Evolutionary conservation across 2,329 filamentous ascomycete genomes (phyloP).

Genomic region (Fusarium austroafricanum): DNA sequence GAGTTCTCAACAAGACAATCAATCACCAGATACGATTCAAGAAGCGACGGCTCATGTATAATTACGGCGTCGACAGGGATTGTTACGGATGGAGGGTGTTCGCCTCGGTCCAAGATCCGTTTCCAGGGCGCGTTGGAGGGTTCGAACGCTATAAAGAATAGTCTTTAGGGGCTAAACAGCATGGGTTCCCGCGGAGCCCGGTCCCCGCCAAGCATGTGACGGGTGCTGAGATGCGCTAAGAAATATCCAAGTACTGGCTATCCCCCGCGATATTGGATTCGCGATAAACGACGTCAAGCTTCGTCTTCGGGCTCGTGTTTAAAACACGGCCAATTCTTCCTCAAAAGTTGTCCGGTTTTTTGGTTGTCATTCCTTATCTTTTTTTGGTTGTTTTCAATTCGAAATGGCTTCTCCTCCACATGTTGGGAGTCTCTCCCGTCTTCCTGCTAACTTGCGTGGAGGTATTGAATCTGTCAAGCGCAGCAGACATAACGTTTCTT

Average conservation of each 20-base stretch:
- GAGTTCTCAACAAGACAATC: background rate
- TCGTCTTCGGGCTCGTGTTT: slow-evolving; percentile 20
- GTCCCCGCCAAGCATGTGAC: slow-evolving; percentile 42
- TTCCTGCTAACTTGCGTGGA: slow-evolving; percentile 77
- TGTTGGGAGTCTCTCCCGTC: slow-evolving; percentile 75
- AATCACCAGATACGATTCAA: slow-evolving; percentile 6
- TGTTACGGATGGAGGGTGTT: slow-evolving; percentile 11
- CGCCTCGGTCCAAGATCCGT: slow-evolving; percentile 30
- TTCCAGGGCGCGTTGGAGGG: slow-evolving; percentile 16
- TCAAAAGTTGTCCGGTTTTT: background rate
- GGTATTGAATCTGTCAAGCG: slow-evolving; percentile 71
- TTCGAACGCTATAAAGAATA: slow-evolving; percentile 15
- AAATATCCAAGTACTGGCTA: slow-evolving; percentile 50
- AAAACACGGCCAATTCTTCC: slow-evolving; percentile 16
- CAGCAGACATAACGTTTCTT: slow-evolving; percentile 64
- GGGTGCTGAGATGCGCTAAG: slow-evolving; percentile 40
- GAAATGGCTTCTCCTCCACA: slow-evolving; percentile 42
- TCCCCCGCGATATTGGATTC: slow-evolving; percentile 40
- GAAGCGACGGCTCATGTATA: slow-evolving; percentile 31
- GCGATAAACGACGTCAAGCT: slow-evolving; percentile 38
- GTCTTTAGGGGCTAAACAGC: slow-evolving; percentile 19
- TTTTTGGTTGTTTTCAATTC: background rate
- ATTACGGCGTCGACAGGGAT: slow-evolving; percentile 38
- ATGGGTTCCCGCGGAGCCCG: slow-evolving; percentile 26
- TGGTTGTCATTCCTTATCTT: slow-evolving; percentile 8